Evolutionary conservation across 257 asterid genomes (phyloP), one percentile per base, ranked within the genome.

Genomic region (Capsicum chinense): DNA sequence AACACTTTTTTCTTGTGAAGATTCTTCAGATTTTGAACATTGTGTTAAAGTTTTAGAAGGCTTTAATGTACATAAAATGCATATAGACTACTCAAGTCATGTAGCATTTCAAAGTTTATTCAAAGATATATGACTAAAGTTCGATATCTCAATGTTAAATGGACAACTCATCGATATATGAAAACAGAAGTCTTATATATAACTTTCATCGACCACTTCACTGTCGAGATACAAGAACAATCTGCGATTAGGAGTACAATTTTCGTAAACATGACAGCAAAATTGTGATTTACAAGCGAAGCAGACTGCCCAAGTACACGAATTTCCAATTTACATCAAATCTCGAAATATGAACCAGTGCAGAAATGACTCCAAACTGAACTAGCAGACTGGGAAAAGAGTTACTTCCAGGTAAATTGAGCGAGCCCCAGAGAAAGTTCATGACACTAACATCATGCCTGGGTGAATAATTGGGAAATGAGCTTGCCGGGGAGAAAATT

Each of bases 11-110:
- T 78, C 81, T 78, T 26, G 50, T 54, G 33, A 26, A 26, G 33
- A 52, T 78, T 78, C 47, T 26, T 54, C 81, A 54, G 81, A 78
- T 78, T 78, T 78, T 54, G 82, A 26, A 54, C 64, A 78, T 15
- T 54, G 64, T 26, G 82, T 56, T 33, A 50, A 78, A 26, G 7
- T 3, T 54, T 78, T 54, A 54, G 7, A 56, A 56, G 64, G 19
- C 82, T 26, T 26, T 54, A 26, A 54, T 52, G 82, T 33, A 54
- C 8, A 26, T 78, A 78, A 0, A 33, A 78, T 26, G 81, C 81
- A 78, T 54, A 14, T 52, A 54, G 15, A 78, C 33, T 48, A 78
- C 9, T n/a, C 4, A 78, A 78, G n/a, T 54, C 62, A 54, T 74
- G 48, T 50, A 52, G 60, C 26, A 52, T 76, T 50, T 7, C 63